A percentile compares a stretch with the other conserved stretches of the same genome.
These are phyloP conservation scores for Hysterium pulicare DNA, from an alignment of 2,329 filamentous ascomycete genomes.

Conservation along the genomic window DNA sequence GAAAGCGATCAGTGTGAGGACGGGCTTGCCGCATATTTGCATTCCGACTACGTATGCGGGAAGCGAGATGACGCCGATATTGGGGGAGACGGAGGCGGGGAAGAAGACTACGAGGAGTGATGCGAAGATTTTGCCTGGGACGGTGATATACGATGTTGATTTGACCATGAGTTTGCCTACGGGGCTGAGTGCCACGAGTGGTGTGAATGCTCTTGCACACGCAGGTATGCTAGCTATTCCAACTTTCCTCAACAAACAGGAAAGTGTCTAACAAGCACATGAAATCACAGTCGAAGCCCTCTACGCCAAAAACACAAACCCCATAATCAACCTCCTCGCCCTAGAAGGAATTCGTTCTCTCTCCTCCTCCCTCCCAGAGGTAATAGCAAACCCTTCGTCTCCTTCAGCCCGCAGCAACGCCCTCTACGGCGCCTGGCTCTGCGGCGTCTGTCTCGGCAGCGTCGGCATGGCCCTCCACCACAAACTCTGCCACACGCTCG, in stretches of 20 bases:
- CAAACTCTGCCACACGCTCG: slow-evolving; percentile 64
- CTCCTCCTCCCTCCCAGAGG: slow-evolving; percentile 51
- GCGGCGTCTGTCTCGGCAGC: slow-evolving; percentile 57
- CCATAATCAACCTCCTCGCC: slow-evolving; percentile 57
- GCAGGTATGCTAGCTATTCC: slow-evolving; percentile 41
- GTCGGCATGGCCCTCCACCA: slow-evolving; percentile 64
- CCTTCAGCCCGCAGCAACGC: slow-evolving; percentile 50
- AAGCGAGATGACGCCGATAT: slow-evolving; percentile 61
- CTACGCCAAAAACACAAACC: slow-evolving; percentile 61
- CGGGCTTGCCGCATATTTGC: slow-evolving; percentile 31
- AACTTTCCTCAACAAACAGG: neutral
- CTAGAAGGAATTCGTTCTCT: slow-evolving; percentile 56
- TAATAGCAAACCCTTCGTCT: slow-evolving; percentile 47
- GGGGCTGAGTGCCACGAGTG: slow-evolving; percentile 54
- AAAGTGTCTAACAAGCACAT: neutral
- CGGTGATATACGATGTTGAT: slow-evolving; percentile 64
- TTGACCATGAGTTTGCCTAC: slow-evolving; percentile 58
- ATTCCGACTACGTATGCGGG: slow-evolving; percentile 37
- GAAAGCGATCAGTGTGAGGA: slow-evolving; percentile 33
- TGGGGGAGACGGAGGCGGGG: slow-evolving; percentile 60
- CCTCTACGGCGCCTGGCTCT: slow-evolving; percentile 64
- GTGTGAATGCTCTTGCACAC: slow-evolving; percentile 65
- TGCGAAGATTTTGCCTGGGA: slow-evolving; percentile 57
- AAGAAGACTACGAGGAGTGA: slow-evolving; percentile 57
- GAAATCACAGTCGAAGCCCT: slow-evolving; percentile 59